Conservation (phyloP, 2,329 filamentous ascomycete genomes). For the Lecanicillium sp. region DNA sequence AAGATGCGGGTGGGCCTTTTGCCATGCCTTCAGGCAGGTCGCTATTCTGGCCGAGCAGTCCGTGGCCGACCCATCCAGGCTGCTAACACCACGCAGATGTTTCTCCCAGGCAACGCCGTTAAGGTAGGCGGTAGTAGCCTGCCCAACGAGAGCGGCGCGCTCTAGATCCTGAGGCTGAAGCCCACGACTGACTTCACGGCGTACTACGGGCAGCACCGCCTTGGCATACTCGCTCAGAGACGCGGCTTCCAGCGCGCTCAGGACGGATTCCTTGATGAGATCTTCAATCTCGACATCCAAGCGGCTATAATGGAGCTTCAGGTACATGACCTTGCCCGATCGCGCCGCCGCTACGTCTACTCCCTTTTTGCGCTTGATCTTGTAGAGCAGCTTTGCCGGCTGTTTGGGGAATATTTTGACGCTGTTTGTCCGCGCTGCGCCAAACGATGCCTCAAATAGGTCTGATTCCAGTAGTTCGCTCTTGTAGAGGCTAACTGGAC, state of each 20-base stretch:
- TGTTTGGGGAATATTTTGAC: slow-evolving; percentile 72
- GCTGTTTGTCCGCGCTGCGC: slow-evolving; percentile 40
- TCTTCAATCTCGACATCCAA: slow-evolving; percentile 65
- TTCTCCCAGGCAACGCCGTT: slow-evolving; percentile 37
- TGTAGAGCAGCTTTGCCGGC: slow-evolving; percentile 74
- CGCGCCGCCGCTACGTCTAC: slow-evolving; percentile 21
- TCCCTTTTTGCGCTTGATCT: slow-evolving; percentile 52
- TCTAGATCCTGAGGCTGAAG: slow-evolving; percentile 47
- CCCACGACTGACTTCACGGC: slow-evolving; percentile 33
- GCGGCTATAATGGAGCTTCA: slow-evolving; percentile 69
- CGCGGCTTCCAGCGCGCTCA: slow-evolving; percentile 28
- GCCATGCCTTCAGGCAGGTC: slow-evolving; percentile 25
- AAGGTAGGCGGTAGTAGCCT: slow-evolving; percentile 42
- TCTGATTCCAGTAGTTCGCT: slow-evolving; percentile 66
- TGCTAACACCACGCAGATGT: slow-evolving; percentile 33
- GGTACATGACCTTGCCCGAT: slow-evolving; percentile 45
- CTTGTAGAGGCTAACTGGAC: slow-evolving; percentile 66
- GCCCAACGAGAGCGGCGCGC: slow-evolving; percentile 44
- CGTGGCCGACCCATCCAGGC: slow-evolving; percentile 27
- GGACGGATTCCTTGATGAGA: slow-evolving; percentile 36
- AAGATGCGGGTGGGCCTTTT: slow-evolving; percentile 19
- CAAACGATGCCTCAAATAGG: slow-evolving; percentile 57
- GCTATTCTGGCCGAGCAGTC: slow-evolving; percentile 22
- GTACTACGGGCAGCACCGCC: slow-evolving; percentile 35
- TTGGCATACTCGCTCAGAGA: slow-evolving; percentile 38